phyloP scores from a whole-genome alignment of 371 early-diverging fungal species.

The Sporodiniella umbellata region DNA sequence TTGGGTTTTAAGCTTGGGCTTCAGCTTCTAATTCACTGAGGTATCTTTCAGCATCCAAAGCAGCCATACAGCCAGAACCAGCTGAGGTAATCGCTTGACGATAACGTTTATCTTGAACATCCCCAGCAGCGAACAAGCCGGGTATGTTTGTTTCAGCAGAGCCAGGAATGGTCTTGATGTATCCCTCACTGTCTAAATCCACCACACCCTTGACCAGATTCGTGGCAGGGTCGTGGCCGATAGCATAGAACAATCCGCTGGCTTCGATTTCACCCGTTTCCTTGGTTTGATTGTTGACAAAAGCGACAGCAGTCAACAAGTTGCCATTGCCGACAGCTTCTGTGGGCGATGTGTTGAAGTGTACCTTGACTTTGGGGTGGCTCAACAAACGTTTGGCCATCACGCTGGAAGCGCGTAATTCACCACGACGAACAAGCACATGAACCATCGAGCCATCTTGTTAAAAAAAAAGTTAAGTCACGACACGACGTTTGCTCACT shows the following conservation, averaged over 20 bases:
- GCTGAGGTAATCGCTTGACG: conserved; percentile 77
- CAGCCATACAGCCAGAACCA: conserved; percentile 93
- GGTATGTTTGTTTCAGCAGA: conserved; percentile 79
- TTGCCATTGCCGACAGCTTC: conserved; percentile 84
- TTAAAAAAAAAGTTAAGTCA: too few species aligned
- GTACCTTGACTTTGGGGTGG: conserved; percentile 89
- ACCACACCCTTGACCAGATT: conserved; percentile 72
- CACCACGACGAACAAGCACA: conserved; percentile 94
- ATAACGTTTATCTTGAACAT: conserved; percentile 97
- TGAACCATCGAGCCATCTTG: conserved; percentile 83
- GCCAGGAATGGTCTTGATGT: conserved; percentile 83
- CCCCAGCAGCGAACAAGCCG: conserved; percentile 98
- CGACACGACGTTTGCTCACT: conserved; percentile 17
- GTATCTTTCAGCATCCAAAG: conserved; percentile 87
- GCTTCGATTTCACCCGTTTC: conserved; percentile 68
- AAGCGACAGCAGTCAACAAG: conserved; percentile 70
- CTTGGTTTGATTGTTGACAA: conserved; percentile 68
- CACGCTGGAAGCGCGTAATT: conserved; percentile 95
- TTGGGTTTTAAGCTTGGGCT: background rate
- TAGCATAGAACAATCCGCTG: conserved; percentile 98
- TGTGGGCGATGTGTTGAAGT: conserved; percentile 86
- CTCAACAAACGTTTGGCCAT: conserved; percentile 86
- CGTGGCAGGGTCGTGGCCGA: conserved; percentile 97
- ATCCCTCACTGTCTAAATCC: conserved; percentile 83
- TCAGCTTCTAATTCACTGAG: conserved; percentile 62